Conservation (phyloP, 2,329 filamentous ascomycete species). For the Cladosporium sp. region DNA sequence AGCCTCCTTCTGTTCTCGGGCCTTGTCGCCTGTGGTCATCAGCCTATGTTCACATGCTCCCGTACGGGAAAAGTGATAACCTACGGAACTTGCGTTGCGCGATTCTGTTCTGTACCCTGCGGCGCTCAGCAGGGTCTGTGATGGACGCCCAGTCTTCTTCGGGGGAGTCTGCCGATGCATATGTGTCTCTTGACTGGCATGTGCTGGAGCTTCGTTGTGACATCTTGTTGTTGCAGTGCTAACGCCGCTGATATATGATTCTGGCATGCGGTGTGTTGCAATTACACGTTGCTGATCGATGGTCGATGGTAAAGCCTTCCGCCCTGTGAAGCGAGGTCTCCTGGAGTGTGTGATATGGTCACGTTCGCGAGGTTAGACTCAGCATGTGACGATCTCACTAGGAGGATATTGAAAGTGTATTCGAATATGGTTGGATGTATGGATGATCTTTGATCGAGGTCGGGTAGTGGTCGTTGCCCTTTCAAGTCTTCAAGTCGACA, state of each 20-base stretch:
- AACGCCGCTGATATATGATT: neutral
- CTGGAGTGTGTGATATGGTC: neutral
- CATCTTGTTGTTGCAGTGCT: conserved; percentile 1
- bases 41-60: neutral
- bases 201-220: conserved; percentile 6
- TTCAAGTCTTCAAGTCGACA: conserved; percentile 1
- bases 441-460: neutral
- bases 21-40: conserved; percentile 63
- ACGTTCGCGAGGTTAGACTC: neutral
- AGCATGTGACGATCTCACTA: neutral
- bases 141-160: conserved; percentile 70
- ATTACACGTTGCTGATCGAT: neutral
- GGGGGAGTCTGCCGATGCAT: conserved; percentile 19
- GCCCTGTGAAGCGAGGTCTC: neutral
- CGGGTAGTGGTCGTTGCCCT: neutral
- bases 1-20: conserved; percentile 67
- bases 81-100: conserved; percentile 76
- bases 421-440: neutral
- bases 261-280: neutral
- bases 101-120: conserved; percentile 74
- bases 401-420: neutral
- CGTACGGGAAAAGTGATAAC: conserved; percentile 37
- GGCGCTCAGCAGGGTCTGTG: conserved; percentile 68
- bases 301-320: neutral
- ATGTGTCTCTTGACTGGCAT: conserved; percentile 5